Base-by-base conservation (phyloP, 495 filamentous ascomycete species). In the Diplogelasinospora grovesii region DNA sequence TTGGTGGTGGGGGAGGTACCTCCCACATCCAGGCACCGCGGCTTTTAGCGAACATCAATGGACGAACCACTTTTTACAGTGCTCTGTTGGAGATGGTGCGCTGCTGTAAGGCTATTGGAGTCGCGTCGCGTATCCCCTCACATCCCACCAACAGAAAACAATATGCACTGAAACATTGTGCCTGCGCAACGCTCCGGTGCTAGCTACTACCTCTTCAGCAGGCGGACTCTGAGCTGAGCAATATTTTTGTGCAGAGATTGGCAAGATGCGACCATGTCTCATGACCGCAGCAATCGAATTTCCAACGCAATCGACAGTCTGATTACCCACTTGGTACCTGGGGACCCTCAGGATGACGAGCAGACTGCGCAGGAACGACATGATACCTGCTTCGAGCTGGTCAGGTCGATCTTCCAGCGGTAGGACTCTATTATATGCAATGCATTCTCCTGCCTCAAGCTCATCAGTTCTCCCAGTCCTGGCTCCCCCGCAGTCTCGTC, bases 221-320 rank as follows among this genome's bases (percentile, higher is more conserved):
- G 26, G 14, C 5, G 10, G 26, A 28, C 26, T 2, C 26, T 7
- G 26, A 28, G 26, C 26, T 28, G 30, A 33, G 30, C 3, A 33
- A 2, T 15, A 33, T 2, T 26, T n/a, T n/a, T n/a, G 24, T 27
- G 8, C 8, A n/a, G 24, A n/a, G 24, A 8, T 39, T 39, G 40
- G 33, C 53, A 61, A 48, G 48, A 68, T 65, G 61, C 61, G 53
- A 53, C 49, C 47, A 71, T 70, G 66, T 54, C 66, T 52, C 53
- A 56, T 33, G 53, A 66, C 40, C 60, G 59, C 45, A 60, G 46
- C 46, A 63, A 68, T 45, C 63, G 70, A 50, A 58, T 75, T 45
- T 61, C 62, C 32, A 70, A 60, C 39, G 75, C 74, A 39, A 68
- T 80, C 58, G 68, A 77, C 57, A 71, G 69, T 49, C 64, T 80